Evolutionary conservation across 805 yeast species (phyloP).

Genomic region (Starmerella riodocensis): DNA sequence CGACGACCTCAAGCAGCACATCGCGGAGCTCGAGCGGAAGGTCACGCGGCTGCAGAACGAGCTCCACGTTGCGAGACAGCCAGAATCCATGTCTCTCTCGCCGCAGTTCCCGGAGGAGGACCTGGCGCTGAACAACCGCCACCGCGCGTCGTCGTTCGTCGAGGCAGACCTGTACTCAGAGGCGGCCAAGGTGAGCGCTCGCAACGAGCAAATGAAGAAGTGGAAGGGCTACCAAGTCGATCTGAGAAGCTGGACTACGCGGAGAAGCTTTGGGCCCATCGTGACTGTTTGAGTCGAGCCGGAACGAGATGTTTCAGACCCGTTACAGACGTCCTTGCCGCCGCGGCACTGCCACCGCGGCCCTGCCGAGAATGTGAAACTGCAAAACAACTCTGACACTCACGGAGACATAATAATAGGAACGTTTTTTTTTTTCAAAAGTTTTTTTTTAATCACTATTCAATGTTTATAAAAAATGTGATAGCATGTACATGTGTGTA

Average conservation of each 20-base stretch:
- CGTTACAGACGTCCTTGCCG: too few species aligned
- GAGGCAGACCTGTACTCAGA: slow-evolving; percentile 33
- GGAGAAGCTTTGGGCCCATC: slow-evolving; percentile 51
- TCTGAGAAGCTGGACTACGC: slow-evolving; percentile 63
- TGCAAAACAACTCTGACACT: too few species aligned
- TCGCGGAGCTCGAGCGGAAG: slow-evolving; percentile 29
- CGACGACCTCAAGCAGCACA: slow-evolving; percentile 26
- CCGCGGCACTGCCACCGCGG: too few species aligned
- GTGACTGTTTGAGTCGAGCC: slow-evolving; percentile 32
- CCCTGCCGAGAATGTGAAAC: too few species aligned
- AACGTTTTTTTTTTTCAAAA: too few species aligned
- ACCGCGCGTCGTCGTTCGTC: slow-evolving; percentile 23
- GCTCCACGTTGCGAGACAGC: slow-evolving; percentile 14
- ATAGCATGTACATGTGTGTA: too few species aligned
- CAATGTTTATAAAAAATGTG: too few species aligned
- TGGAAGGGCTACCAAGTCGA: slow-evolving; percentile 84
- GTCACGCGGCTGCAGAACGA: slow-evolving; percentile 23
- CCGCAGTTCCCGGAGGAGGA: slow-evolving; percentile 12
- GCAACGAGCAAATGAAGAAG: slow-evolving; percentile 40
- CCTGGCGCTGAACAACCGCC: background rate
- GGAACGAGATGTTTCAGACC: too few species aligned
- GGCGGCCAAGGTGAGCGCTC: slow-evolving; percentile 38
- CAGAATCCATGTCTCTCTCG: slow-evolving; percentile 21
- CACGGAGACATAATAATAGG: too few species aligned
- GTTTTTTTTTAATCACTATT: too few species aligned